Percentiles rank a stretch among this genome's conserved stretches.
Evolutionary conservation across 169 alveolate genomes (phyloP).

Genomic region (Plasmodium gonderi): DNA sequence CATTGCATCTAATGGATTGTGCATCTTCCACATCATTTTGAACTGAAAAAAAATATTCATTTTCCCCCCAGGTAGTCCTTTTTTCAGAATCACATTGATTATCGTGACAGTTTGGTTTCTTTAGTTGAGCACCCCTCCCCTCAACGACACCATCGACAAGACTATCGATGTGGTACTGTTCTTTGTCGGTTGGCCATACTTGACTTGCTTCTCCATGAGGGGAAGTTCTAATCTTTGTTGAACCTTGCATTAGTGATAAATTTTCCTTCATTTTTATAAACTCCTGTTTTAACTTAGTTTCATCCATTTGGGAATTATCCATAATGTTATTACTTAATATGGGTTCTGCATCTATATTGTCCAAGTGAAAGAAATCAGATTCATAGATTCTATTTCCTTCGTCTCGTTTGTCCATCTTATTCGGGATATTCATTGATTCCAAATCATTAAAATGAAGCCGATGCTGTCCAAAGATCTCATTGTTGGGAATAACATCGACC

Average conservation of each 20-base stretch:
- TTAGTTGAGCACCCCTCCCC: no score
- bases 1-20: not conserved
- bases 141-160: no score
- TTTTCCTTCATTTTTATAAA: not conserved
- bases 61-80: not conserved
- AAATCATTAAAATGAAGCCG: not conserved
- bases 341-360: not conserved
- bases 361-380: not conserved
- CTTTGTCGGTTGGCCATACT: not conserved
- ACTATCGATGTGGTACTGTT: not conserved
- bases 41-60: not conserved
- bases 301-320: not conserved
- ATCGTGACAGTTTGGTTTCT: no score
- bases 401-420: not conserved
- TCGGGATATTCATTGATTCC: not conserved
- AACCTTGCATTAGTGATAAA: not conserved
- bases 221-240: not conserved
- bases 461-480: not conserved
- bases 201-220: not conserved
- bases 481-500: not conserved
- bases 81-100: not conserved
- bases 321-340: not conserved
- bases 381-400: not conserved
- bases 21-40: not conserved
- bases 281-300: not conserved